Conservation (phyloP, 169 alveolate genomes). For the Plasmodium billcollinsi region DNA sequence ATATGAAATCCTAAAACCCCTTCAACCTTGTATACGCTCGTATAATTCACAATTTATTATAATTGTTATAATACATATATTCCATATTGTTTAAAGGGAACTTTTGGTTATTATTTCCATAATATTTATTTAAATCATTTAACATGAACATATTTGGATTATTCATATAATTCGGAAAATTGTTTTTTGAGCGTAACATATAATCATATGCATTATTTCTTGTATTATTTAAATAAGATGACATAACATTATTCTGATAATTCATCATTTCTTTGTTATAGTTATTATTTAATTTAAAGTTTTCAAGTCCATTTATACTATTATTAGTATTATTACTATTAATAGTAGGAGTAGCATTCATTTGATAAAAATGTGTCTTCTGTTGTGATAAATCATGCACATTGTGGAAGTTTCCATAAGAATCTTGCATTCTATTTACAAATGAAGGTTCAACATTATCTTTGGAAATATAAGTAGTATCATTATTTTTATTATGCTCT, state of each 20-base stretch:
- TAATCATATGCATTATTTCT: conserved; percentile 44
- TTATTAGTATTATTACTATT: not conserved
- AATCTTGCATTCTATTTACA: conserved; percentile 31
- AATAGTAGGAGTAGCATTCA: conserved; percentile 6
- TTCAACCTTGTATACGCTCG: not conserved
- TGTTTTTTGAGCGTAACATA: conserved; percentile 20
- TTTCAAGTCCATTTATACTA: not conserved
- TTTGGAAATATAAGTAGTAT: conserved; percentile 22
- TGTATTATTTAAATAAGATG: conserved; percentile 24
- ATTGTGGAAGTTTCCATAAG: conserved; percentile 16
- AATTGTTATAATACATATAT: conserved; percentile 25
- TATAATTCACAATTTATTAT: conserved; percentile 24
- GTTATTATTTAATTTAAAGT: not conserved
- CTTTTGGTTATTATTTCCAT: conserved; percentile 46
- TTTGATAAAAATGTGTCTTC: conserved; percentile 12
- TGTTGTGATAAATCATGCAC: conserved; percentile 9
- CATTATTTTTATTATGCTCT: not conserved
- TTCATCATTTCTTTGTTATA: conserved; percentile 23
- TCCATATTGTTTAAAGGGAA: conserved; percentile 38
- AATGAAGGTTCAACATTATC: conserved; percentile 11
- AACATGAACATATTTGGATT: conserved; percentile 37
- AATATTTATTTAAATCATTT: conserved; percentile 22
- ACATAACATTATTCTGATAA: conserved; percentile 15
- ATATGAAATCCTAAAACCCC: not conserved
- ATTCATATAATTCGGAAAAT: conserved; percentile 16